Evolutionary conservation across 1,139 yeast genomes (phyloP).

Genomic region (Pneumocystis canis): DNA sequence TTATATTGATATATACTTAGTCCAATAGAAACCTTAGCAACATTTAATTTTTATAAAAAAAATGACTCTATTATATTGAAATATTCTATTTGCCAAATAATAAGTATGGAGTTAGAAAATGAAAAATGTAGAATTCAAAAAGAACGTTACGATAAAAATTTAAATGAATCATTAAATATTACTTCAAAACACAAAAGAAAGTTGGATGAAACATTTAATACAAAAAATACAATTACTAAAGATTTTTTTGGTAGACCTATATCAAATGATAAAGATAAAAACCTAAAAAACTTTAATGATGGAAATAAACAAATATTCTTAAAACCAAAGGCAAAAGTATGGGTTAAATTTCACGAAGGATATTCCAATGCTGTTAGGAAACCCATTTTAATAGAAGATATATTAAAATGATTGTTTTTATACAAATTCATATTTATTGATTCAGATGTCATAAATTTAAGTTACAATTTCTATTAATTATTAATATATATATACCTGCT

Average conservation of each 20-base stretch:
- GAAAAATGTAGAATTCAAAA: background rate
- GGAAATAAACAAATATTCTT: constrained; percentile 7
- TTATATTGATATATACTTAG: background rate
- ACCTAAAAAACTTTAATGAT: constrained; percentile 2
- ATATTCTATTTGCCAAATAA: constrained; percentile 20
- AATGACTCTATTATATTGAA: constrained; percentile 11
- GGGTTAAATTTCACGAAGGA: constrained; percentile 92
- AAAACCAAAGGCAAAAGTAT: constrained; percentile 34
- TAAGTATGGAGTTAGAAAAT: constrained; percentile 16
- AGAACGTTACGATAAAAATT: constrained; percentile 8
- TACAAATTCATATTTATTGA: background rate
- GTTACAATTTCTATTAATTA: no score
- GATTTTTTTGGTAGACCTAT: constrained; percentile 15
- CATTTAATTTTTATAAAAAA: background rate
- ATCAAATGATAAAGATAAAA: constrained; percentile 11
- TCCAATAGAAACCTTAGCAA: constrained; percentile 1
- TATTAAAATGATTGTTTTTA: constrained; percentile 1
- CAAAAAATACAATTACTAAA: constrained; percentile 12
- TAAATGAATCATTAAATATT: constrained; percentile 5
- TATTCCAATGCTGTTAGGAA: constrained; percentile 87
- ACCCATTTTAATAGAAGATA: constrained; percentile 61
- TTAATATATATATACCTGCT: no score
- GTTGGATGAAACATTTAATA: constrained; percentile 1
- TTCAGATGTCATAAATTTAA: no score
- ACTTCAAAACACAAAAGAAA: constrained; percentile 1